Evolutionary conservation across 768 basidiomycete species (phyloP).

Genomic region (Agrocybe pediades): DNA sequence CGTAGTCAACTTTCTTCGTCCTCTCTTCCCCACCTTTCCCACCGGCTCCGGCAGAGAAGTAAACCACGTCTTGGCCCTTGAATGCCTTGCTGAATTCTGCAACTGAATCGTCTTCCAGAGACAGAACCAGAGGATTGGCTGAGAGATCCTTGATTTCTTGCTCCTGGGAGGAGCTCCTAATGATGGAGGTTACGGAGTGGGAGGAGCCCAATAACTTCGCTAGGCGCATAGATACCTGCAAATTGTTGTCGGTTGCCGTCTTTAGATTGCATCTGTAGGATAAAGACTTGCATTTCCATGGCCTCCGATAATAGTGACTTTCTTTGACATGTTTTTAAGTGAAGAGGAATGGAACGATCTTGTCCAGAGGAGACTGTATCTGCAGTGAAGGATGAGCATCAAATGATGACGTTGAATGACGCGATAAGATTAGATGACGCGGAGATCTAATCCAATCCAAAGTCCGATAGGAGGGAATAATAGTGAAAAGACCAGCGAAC

Average conservation of each 20-base stretch:
- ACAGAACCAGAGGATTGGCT: constrained; percentile 52
- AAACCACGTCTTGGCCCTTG: constrained; percentile 41
- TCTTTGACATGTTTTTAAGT: constrained; percentile 29
- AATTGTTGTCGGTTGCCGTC: not conserved
- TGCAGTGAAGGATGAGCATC: not conserved
- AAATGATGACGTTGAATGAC: not conserved
- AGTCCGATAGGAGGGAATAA: too few species aligned
- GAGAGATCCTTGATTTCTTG: constrained; percentile 44
- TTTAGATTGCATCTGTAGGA: not conserved
- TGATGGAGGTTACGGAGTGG: constrained; percentile 55
- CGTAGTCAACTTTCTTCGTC: constrained; percentile 59
- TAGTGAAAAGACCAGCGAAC: too few species aligned
- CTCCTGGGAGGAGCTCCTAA: constrained; percentile 49
- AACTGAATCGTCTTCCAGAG: constrained; percentile 53
- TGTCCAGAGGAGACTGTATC: not conserved
- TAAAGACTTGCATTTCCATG: constrained; percentile 46
- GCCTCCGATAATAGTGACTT: constrained; percentile 53
- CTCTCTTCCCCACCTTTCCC: constrained; percentile 58
- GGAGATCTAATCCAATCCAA: too few species aligned
- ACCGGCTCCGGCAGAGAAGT: constrained; percentile 54
- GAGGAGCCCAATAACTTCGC: constrained; percentile 46
- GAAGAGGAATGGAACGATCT: not conserved
- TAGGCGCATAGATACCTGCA: constrained; percentile 49
- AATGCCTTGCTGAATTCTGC: constrained; percentile 50
- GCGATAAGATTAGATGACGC: constrained; percentile 7